These are phyloP conservation scores for Gracilaria caudata DNA, from an alignment of 23 red algal species.

Conservation along the genomic window DNA sequence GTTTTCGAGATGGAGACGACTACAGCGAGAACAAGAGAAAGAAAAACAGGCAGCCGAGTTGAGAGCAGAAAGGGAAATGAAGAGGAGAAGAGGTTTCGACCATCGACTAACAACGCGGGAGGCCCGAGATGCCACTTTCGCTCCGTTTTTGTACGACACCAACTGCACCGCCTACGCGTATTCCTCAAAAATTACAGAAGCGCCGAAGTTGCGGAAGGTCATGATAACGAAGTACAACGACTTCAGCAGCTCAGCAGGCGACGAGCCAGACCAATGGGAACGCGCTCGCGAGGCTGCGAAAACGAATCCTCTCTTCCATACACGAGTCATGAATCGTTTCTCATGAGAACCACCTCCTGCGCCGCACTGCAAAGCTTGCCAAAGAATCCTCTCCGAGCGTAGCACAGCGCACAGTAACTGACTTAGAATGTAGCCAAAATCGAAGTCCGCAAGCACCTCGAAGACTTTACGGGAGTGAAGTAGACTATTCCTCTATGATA, in stretches of 20 bases:
- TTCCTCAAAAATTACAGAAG: constrained; percentile 64
- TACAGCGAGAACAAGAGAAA: neutral
- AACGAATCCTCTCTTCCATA: constrained; percentile 64
- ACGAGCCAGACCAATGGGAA: constrained; percentile 13
- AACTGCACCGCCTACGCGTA: constrained; percentile 42
- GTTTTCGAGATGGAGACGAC: constrained; percentile 47
- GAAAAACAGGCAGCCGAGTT: neutral
- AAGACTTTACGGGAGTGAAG: constrained; percentile 5
- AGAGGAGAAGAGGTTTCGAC: constrained; percentile 51
- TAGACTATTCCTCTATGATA: constrained; percentile 14
- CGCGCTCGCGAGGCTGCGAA: constrained; percentile 48
- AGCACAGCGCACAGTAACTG: neutral
- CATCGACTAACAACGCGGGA: constrained; percentile 28
- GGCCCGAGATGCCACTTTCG: constrained; percentile 47
- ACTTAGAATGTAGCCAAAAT: constrained; percentile 19
- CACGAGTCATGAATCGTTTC: constrained; percentile 74
- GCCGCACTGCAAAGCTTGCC: neutral
- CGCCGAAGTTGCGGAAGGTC: constrained; percentile 49
- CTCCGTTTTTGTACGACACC: constrained; percentile 60
- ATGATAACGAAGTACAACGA: constrained; percentile 64
- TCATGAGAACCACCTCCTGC: neutral
- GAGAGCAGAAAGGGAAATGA: constrained; percentile 62
- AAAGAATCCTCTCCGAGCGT: neutral
- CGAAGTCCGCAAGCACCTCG: constrained; percentile 23
- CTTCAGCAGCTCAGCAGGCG: neutral